Conservation (phyloP, 1,284 basidiomycete genomes). For the Melanopsichium pennsylvanicum region DNA sequence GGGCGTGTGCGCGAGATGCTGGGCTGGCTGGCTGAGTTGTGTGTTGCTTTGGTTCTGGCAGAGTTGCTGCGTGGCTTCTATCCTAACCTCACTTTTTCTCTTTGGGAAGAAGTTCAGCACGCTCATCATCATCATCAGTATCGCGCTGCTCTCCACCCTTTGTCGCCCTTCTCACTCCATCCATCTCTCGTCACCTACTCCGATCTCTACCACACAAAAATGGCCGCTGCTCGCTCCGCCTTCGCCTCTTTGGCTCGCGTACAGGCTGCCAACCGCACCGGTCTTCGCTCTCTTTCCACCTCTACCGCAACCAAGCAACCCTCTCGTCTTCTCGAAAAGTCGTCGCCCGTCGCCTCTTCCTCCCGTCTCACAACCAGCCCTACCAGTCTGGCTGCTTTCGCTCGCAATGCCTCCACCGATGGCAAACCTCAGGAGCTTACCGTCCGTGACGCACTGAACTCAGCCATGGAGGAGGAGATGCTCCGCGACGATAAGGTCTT, state of each 20-base stretch:
- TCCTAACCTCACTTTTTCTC: not conserved
- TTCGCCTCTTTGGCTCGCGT: constrained; percentile 45
- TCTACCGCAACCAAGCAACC: constrained; percentile 41
- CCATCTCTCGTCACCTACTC: not conserved
- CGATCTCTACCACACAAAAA: constrained; percentile 9
- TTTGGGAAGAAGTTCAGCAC: too few relatives aligned
- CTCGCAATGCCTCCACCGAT: constrained; percentile 52
- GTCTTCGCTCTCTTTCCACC: constrained; percentile 35
- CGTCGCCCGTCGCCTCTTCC: constrained; percentile 38
- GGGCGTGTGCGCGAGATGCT: too few relatives aligned
- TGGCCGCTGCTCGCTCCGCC: constrained; percentile 44
- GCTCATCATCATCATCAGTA: not conserved
- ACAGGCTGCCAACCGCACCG: constrained; percentile 29
- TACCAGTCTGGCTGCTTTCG: constrained; percentile 41
- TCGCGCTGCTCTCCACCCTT: not conserved
- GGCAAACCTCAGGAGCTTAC: constrained; percentile 77
- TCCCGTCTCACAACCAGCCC: constrained; percentile 45
- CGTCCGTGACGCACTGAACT: constrained; percentile 95
- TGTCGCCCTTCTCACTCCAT: not conserved
- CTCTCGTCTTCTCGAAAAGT: constrained; percentile 35
- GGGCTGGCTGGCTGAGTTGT: not conserved
- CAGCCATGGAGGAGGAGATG: constrained; percentile 99
- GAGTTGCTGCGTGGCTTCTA: constrained; percentile 1
- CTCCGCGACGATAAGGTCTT: constrained; percentile 92
- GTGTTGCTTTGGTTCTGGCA: not conserved